These are phyloP conservation scores for Kwoniella sp. DNA, from an alignment of 768 basidiomycete species.

Conservation along the genomic window DNA sequence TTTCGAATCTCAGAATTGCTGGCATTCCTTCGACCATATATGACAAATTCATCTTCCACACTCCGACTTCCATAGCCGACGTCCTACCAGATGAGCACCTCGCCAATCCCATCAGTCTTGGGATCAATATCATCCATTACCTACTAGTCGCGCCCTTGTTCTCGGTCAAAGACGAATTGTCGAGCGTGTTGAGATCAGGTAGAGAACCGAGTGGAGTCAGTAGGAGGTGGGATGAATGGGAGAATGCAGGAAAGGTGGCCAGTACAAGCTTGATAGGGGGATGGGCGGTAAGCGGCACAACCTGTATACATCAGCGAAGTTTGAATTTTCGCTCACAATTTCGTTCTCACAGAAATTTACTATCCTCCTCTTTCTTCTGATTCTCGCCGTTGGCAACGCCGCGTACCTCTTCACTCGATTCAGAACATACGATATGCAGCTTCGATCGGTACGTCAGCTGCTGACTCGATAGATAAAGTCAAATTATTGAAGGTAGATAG, in stretches of 20 bases:
- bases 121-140: slow-evolving; percentile 38
- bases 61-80: slow-evolving; percentile 37
- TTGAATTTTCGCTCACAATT: not conserved
- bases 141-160: slow-evolving; percentile 43
- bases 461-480: not conserved
- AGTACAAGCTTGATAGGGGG: slow-evolving; percentile 25
- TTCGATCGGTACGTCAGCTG: slow-evolving; percentile 39
- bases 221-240: slow-evolving; percentile 42
- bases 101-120: slow-evolving; percentile 42
- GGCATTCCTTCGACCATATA: slow-evolving; percentile 29
- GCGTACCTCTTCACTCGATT: slow-evolving; percentile 52
- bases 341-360: slow-evolving; percentile 20
- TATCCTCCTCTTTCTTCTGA: slow-evolving; percentile 31
- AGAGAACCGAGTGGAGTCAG: slow-evolving; percentile 26
- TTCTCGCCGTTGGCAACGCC: slow-evolving; percentile 43
- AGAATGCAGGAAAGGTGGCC: slow-evolving; percentile 25
- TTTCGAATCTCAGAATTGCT: slow-evolving; percentile 20
- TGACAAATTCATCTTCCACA: slow-evolving; percentile 30
- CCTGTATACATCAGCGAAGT: not conserved
- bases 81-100: slow-evolving; percentile 38
- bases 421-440: slow-evolving; percentile 54
- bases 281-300: slow-evolving; percentile 35
- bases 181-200: slow-evolving; percentile 29
- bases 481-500: not conserved
- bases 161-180: slow-evolving; percentile 19